phyloP scores from a whole-genome alignment of 257 asterid genomes.

The Asclepias syriaca region DNA sequence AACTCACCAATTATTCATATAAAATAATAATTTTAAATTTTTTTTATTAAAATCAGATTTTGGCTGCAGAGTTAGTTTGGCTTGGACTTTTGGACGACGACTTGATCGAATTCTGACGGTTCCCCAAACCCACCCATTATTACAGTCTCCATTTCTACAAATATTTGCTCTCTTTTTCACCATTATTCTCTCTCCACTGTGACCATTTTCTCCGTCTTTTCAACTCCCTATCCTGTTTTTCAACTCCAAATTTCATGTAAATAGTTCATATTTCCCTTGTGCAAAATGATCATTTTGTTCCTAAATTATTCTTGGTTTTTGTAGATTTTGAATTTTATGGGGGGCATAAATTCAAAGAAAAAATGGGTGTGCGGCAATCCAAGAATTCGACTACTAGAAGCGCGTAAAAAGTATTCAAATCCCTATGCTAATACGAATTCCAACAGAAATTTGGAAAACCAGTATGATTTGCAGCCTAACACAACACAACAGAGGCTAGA shows the following conservation, averaged over 20 bases:
- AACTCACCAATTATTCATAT: no score
- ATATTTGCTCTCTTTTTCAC: neutral
- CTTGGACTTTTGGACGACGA: neutral
- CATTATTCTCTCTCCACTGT: neutral
- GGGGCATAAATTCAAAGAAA: neutral
- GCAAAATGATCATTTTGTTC: neutral
- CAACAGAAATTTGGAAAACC: neutral
- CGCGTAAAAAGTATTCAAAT: slow-evolving; percentile 13
- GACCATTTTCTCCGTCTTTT: neutral
- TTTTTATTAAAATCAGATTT: neutral
- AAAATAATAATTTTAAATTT: no score
- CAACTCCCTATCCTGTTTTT: no score
- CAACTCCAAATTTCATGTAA: neutral
- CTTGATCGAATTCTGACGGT: neutral
- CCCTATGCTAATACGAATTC: slow-evolving; percentile 15
- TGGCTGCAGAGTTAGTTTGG: neutral
- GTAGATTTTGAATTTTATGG: neutral
- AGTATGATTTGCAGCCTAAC: neutral
- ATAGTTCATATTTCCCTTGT: neutral
- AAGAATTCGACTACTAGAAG: neutral
- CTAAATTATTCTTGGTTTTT: neutral
- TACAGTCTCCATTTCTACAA: neutral
- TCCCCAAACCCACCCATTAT: neutral
- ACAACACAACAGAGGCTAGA: neutral
- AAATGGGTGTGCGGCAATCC: neutral